Evolutionary conservation across 202 grass and related monocot genomes (phyloP).

Genomic region (Panicum hallii): DNA sequence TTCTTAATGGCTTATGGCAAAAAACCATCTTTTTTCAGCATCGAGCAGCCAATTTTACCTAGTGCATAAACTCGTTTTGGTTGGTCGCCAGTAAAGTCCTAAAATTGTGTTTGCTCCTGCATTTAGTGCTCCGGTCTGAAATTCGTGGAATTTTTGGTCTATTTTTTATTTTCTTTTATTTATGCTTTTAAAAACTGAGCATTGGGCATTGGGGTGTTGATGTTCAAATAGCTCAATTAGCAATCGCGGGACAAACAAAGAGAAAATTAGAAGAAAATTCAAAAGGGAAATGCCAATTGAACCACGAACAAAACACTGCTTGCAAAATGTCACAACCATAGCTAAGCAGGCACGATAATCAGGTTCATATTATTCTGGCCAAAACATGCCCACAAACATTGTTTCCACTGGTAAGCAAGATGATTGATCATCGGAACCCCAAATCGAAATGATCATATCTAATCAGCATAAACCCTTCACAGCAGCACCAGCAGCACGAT

Average conservation of each 20-base stretch:
- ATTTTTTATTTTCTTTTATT: not conserved
- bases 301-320: not conserved
- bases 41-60: no score
- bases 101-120: not conserved
- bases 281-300: not conserved
- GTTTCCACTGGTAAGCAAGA: not conserved
- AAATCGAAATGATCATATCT: not conserved
- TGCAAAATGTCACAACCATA: not conserved
- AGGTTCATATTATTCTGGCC: slow-evolving; percentile 35
- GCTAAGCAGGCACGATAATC: not conserved
- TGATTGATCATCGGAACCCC: not conserved
- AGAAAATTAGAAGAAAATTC: not conserved
- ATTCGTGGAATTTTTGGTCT: not conserved
- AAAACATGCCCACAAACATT: slow-evolving; percentile 21
- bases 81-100: no score
- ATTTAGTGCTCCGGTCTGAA: not conserved
- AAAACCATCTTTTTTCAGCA: no score
- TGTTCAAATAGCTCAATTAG: not conserved
- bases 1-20: no score
- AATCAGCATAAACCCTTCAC: not conserved
- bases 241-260: not conserved
- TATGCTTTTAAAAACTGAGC: not conserved
- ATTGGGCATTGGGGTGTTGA: not conserved
- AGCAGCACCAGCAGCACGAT: slow-evolving; percentile 20
- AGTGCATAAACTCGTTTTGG: no score